phyloP scores from a whole-genome alignment of 2,329 filamentous ascomycete genomes.

The Pseudogymnoascus sp. region DNA sequence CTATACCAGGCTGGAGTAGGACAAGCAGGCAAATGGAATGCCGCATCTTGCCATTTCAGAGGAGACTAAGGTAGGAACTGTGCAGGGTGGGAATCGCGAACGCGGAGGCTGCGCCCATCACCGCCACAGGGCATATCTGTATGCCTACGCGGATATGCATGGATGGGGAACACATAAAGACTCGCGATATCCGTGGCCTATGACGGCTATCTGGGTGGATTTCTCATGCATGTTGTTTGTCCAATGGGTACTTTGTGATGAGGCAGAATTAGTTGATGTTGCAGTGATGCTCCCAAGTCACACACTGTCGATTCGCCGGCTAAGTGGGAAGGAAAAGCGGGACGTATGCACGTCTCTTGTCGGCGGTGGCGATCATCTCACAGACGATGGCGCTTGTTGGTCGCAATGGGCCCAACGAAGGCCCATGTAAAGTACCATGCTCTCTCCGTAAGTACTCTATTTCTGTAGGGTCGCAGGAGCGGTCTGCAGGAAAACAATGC shows the following conservation, averaged over 20 bases:
- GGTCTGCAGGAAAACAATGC: background rate
- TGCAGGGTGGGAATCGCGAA: background rate
- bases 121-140: background rate
- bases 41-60: background rate
- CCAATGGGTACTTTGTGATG: conserved; percentile 8
- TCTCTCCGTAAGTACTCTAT: background rate
- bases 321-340: background rate
- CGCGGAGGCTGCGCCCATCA: conserved; percentile 4
- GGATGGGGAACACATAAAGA: background rate
- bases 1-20: background rate
- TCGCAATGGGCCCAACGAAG: background rate
- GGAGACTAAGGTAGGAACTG: conserved; percentile 8
- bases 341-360: conserved; percentile 2
- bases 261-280: background rate
- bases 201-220: background rate
- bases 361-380: conserved; percentile 8
- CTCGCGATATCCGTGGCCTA: conserved; percentile 6
- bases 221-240: background rate
- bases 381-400: conserved; percentile 9
- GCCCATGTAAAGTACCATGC: background rate
- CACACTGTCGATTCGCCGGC: conserved; percentile 6
- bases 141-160: background rate
- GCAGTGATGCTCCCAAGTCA: conserved; percentile 6
- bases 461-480: conserved; percentile 4
- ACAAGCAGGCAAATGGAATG: conserved; percentile 6